A percentile compares a stretch with the other conserved stretches of the same genome.
These are phyloP conservation scores for Cercophora sp. DNA, from an alignment of 495 filamentous ascomycete species.

Conservation along the genomic window DNA sequence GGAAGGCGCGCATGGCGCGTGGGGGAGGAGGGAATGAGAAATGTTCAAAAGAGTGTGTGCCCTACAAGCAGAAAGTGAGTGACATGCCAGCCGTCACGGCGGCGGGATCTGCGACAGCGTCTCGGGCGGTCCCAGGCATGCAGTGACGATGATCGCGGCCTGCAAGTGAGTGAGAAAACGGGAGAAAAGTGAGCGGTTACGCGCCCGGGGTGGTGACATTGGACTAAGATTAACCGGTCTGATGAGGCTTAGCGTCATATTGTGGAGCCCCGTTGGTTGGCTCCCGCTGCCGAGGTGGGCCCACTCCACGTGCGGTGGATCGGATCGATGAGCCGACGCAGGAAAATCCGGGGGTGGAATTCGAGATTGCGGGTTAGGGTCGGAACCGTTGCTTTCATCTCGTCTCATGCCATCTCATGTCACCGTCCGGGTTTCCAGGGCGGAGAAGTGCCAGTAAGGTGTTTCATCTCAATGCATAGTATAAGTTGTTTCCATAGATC, in stretches of 20 bases:
- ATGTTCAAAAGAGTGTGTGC: background rate
- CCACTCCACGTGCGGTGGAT: conserved; percentile 1
- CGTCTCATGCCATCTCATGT: no score
- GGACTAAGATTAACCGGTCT: conserved; percentile 5
- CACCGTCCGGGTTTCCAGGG: no score
- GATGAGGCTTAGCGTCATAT: conserved; percentile 2
- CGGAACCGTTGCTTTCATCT: background rate
- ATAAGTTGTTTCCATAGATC: background rate
- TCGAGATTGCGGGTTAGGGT: conserved; percentile 29
- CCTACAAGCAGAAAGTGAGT: conserved; percentile 1
- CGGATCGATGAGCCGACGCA: background rate
- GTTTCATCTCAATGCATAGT: no score
- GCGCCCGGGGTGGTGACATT: conserved; percentile 1
- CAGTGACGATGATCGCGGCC: background rate
- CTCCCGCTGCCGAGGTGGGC: background rate
- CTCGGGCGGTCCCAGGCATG: conserved; percentile 11
- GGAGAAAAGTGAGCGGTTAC: conserved; percentile 4
- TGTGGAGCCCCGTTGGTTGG: background rate
- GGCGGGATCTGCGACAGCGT: conserved; percentile 10
- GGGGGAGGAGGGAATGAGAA: background rate
- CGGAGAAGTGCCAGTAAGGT: no score
- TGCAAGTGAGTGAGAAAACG: background rate
- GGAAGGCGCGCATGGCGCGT: background rate
- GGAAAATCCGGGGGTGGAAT: conserved; percentile 25
- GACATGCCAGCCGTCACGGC: conserved; percentile 9